Percentiles rank a stretch among this genome's conserved stretches.
Conservation (phyloP, 2,329 filamentous ascomycete species). For the Apiospora saccharicola region DNA sequence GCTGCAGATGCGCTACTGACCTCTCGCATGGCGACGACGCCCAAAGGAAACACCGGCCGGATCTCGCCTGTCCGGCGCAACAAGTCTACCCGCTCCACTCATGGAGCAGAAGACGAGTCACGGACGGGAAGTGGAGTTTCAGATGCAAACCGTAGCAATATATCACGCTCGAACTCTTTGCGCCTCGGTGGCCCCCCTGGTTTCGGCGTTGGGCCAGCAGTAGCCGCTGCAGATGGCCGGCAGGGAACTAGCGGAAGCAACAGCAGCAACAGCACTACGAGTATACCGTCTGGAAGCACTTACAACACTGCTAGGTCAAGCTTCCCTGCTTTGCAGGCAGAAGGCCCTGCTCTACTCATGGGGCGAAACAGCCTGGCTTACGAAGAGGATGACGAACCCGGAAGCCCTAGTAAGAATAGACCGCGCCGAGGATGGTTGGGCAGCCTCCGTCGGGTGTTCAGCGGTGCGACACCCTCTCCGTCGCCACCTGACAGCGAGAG, state of each 20-base stretch:
- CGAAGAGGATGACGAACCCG: slow-evolving; percentile 44
- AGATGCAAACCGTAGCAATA: slow-evolving; percentile 57
- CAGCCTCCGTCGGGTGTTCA: slow-evolving; percentile 70
- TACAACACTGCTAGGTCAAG: slow-evolving; percentile 63
- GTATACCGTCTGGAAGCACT: slow-evolving; percentile 28
- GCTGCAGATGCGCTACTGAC: slow-evolving; percentile 60
- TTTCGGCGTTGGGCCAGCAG: slow-evolving; percentile 42
- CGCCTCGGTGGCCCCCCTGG: slow-evolving; percentile 39
- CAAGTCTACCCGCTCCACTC: slow-evolving; percentile 36
- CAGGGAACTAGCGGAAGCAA: slow-evolving; percentile 45
- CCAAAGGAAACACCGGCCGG: slow-evolving; percentile 32
- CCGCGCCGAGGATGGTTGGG: slow-evolving; percentile 71
- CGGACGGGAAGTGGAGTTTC: slow-evolving; percentile 65
- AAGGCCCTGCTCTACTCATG: slow-evolving; percentile 58
- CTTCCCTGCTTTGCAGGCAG: slow-evolving; percentile 59
- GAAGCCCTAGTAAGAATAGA: slow-evolving; percentile 66
- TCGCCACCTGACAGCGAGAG: slow-evolving; percentile 34
- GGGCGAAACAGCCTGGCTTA: slow-evolving; percentile 43
- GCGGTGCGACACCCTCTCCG: slow-evolving; percentile 48
- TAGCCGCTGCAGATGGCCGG: slow-evolving; percentile 39
- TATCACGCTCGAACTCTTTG: slow-evolving; percentile 48
- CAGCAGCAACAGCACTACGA: slow-evolving; percentile 45
- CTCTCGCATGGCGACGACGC: slow-evolving; percentile 49
- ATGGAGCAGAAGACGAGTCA: slow-evolving; percentile 52
- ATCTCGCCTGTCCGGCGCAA: slow-evolving; percentile 30